Evolutionary conservation across 441 rosid species (phyloP).

Genomic region (Syzygium syzygioides): DNA sequence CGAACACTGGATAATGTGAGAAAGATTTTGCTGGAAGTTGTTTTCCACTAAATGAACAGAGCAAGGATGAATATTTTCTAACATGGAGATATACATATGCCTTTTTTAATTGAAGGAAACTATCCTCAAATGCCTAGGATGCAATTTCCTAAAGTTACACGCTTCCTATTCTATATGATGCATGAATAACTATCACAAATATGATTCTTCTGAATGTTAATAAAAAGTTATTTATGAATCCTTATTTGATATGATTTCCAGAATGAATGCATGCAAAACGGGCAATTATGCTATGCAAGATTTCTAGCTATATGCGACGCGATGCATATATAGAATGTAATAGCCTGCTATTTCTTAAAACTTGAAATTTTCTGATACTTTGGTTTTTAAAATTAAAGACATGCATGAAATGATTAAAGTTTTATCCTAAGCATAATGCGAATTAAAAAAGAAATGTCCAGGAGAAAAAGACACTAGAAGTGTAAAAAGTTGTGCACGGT

Average conservation of each 20-base stretch:
- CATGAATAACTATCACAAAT: background rate
- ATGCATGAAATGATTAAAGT: background rate
- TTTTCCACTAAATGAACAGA: no score
- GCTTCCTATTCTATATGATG: background rate
- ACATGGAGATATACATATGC: no score
- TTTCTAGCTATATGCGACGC: background rate
- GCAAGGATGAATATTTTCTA: no score
- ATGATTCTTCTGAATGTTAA: background rate
- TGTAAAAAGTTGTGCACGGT: no score
- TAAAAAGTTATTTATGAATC: background rate
- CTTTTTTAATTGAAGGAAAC: no score
- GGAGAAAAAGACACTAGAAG: background rate
- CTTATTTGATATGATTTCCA: background rate
- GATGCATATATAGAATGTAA: background rate
- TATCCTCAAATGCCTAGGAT: no score
- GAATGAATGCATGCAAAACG: background rate
- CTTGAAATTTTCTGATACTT: background rate
- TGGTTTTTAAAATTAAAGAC: background rate
- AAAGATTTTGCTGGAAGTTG: no score
- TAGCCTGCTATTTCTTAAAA: background rate
- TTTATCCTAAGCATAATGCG: background rate
- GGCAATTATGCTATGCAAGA: background rate
- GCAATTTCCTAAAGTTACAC: no score
- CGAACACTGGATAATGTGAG: no score
- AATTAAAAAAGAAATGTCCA: background rate